phyloP scores from a whole-genome alignment of 495 filamentous ascomycete genomes.

The Thermochaetoides thermophila region DNA sequence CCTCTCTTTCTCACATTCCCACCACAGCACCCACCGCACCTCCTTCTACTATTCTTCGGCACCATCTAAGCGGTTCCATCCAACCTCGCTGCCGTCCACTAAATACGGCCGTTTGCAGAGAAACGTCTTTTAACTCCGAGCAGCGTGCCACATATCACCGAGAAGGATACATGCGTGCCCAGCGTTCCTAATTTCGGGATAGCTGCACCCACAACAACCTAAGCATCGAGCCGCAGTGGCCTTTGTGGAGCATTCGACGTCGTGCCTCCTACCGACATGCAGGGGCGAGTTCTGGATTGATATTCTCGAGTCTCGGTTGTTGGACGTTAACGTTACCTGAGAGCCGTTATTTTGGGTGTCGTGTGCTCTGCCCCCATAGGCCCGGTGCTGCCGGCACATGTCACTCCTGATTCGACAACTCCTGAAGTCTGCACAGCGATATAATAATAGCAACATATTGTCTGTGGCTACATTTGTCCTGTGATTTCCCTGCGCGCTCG shows the following conservation, averaged over 20 bases:
- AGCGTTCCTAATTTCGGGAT: background rate
- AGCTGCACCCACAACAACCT: background rate
- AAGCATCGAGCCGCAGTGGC: background rate
- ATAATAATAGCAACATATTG: conserved; percentile 15
- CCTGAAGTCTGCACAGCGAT: conserved; percentile 8
- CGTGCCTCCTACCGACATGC: background rate
- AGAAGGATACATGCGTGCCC: background rate
- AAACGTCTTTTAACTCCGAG: too few species aligned
- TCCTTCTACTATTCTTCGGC: too few species aligned
- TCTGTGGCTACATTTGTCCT: conserved; percentile 8
- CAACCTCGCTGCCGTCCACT: too few species aligned
- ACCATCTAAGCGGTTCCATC: too few species aligned
- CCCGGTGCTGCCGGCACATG: conserved; percentile 8
- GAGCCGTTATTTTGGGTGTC: background rate
- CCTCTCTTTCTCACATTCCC: too few species aligned
- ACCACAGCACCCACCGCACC: too few species aligned
- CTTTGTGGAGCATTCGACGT: background rate
- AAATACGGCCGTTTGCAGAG: too few species aligned
- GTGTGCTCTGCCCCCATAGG: conserved; percentile 13
- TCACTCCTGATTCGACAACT: conserved; percentile 12
- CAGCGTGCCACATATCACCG: too few species aligned
- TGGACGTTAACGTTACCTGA: background rate
- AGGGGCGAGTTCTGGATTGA: too few species aligned
- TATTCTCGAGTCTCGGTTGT: too few species aligned
- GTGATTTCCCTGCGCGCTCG: conserved; percentile 1